A percentile compares a stretch with the other conserved stretches of the same genome.
Conservation (phyloP, 495 filamentous ascomycete genomes). For the Parathielavia appendiculata region DNA sequence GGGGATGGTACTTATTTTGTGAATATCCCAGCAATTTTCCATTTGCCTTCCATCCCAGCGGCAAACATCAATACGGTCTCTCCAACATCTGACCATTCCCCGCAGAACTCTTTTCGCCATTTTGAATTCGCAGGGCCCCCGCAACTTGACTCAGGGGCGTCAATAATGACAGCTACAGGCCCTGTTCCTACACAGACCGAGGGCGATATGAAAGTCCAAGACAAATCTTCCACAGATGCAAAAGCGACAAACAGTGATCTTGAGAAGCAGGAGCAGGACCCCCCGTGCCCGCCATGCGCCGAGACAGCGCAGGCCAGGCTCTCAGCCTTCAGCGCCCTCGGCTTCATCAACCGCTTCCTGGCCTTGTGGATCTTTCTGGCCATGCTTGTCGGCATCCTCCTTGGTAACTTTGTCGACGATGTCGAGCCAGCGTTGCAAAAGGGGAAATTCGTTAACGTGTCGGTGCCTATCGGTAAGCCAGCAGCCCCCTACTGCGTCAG, state of each 20-base stretch:
- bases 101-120: neutral
- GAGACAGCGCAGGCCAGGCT: slow-evolving; percentile 8
- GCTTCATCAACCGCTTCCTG: slow-evolving; percentile 68
- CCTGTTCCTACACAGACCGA: neutral
- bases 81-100: too few relatives aligned
- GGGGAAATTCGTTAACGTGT: slow-evolving; percentile 69
- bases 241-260: slow-evolving; percentile 13
- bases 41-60: too few relatives aligned
- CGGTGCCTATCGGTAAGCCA: slow-evolving; percentile 65
- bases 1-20: too few relatives aligned
- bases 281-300: neutral
- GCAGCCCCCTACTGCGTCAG: neutral
- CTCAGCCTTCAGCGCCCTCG: slow-evolving; percentile 51
- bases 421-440: slow-evolving; percentile 59
- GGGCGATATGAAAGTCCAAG: neutral
- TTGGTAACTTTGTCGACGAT: slow-evolving; percentile 70
- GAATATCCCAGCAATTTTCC: too few relatives aligned
- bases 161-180: slow-evolving; percentile 7
- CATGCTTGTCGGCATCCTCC: slow-evolving; percentile 72
- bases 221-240: neutral
- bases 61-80: neutral
- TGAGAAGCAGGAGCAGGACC: slow-evolving; percentile 7
- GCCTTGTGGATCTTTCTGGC: slow-evolving; percentile 83
- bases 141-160: neutral
- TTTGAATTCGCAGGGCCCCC: neutral